phyloP scores from a whole-genome alignment of 805 yeast genomes.

The Kodamaea leandrae region DNA sequence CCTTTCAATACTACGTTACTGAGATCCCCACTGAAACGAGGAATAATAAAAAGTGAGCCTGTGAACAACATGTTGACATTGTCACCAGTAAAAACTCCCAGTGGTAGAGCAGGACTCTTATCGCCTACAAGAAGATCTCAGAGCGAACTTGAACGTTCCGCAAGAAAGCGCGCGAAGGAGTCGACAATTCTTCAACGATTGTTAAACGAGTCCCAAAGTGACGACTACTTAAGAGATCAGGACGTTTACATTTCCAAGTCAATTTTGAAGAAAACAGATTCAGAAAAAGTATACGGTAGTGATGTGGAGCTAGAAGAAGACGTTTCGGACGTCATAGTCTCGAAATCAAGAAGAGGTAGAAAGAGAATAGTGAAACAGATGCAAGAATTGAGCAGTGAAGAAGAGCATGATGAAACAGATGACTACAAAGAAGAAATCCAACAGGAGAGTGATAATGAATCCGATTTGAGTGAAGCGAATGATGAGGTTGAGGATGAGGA shows the following conservation, averaged over 20 bases:
- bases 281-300: slow-evolving; percentile 18
- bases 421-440: slow-evolving; percentile 9
- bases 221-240: slow-evolving; percentile 29
- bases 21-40: slow-evolving; percentile 36
- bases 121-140: slow-evolving; percentile 42
- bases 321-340: slow-evolving; percentile 1
- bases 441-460: neutral
- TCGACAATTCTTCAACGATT: slow-evolving; percentile 28
- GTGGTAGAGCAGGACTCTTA: slow-evolving; percentile 45
- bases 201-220: slow-evolving; percentile 35
- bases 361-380: neutral
- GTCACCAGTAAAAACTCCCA: slow-evolving; percentile 36
- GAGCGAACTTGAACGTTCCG: slow-evolving; percentile 43
- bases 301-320: slow-evolving; percentile 25
- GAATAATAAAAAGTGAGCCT: slow-evolving; percentile 22
- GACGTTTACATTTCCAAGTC: slow-evolving; percentile 46
- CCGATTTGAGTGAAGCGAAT: slow-evolving; percentile 5
- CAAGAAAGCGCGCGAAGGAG: slow-evolving; percentile 45
- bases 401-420: slow-evolving; percentile 19
- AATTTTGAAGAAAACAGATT: slow-evolving; percentile 19
- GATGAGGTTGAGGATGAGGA: slow-evolving; percentile 3
- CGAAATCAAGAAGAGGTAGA: slow-evolving; percentile 2
- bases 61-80: slow-evolving; percentile 11
- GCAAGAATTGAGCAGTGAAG: slow-evolving; percentile 11
- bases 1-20: slow-evolving; percentile 13